Percentiles rank a stretch among this genome's conserved stretches.
Conservation (phyloP, 1,139 yeast genomes). For the Kodamaea plutei region DNA sequence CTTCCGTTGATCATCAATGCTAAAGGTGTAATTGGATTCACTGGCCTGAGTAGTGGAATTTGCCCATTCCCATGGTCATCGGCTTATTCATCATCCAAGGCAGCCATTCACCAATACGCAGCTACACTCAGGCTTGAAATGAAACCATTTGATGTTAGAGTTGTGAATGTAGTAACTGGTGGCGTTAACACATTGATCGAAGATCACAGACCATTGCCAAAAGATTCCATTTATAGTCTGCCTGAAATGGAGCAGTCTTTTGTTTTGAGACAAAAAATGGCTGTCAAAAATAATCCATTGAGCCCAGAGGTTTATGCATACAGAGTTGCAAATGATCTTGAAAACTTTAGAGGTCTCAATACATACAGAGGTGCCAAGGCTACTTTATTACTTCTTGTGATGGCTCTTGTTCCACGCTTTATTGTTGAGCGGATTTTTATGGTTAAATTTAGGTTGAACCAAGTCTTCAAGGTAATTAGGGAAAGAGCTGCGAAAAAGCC, state of each 20-base stretch:
- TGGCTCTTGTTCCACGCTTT: background rate
- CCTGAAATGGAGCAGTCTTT: conserved; percentile 50
- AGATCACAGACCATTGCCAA: conserved; percentile 49
- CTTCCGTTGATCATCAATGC: conserved; percentile 56
- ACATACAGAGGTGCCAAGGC: conserved; percentile 8
- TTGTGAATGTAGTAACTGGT: conserved; percentile 64
- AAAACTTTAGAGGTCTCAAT: conserved; percentile 10
- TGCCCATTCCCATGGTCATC: conserved; percentile 70
- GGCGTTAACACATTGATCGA: conserved; percentile 63
- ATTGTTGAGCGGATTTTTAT: background rate
- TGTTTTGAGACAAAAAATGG: conserved; percentile 48
- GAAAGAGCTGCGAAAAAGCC: too few relatives aligned
- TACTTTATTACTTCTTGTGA: conserved; percentile 1
- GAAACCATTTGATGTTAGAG: conserved; percentile 70
- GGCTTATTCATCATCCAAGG: conserved; percentile 67
- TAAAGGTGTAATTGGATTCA: conserved; percentile 68
- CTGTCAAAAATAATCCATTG: conserved; percentile 50
- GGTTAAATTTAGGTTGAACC: background rate
- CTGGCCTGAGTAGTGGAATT: conserved; percentile 69
- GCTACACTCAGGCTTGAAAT: conserved; percentile 60
- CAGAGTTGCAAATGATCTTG: conserved; percentile 49
- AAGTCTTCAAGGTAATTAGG: background rate
- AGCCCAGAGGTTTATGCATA: conserved; percentile 52
- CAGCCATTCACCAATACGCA: conserved; percentile 74
- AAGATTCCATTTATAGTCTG: conserved; percentile 48